phyloP scores from a whole-genome alignment of 2,329 filamentous ascomycete species.

The Fusarium austroafricanum region DNA sequence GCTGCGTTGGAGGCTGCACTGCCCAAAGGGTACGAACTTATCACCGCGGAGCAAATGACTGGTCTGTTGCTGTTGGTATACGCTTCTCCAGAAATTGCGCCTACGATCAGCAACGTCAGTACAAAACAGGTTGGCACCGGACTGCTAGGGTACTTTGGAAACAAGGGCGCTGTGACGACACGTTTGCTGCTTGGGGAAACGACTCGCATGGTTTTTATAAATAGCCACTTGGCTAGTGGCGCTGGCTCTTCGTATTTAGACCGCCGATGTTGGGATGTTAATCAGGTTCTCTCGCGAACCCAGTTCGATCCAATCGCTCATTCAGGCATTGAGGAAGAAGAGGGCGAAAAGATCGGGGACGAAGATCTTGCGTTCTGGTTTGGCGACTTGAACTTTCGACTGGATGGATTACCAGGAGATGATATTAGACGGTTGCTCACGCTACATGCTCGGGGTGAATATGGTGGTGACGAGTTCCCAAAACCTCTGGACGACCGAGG shows the following conservation, averaged over 20 bases:
- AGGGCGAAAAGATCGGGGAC: constrained; percentile 79
- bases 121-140: constrained; percentile 89
- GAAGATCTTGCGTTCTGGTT: constrained; percentile 98
- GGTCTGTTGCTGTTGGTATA: constrained; percentile 88
- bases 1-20: constrained; percentile 77
- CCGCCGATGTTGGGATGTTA: constrained; percentile 88
- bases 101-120: constrained; percentile 83
- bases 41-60: constrained; percentile 86
- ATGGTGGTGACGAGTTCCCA: constrained; percentile 65
- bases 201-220: constrained; percentile 88
- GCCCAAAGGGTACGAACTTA: constrained; percentile 79
- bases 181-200: constrained; percentile 89
- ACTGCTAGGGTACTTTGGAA: constrained; percentile 91
- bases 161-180: constrained; percentile 90
- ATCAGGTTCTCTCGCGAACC: constrained; percentile 79
- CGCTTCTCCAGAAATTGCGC: constrained; percentile 79
- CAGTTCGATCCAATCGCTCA: constrained; percentile 80
- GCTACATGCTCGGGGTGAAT: constrained; percentile 84
- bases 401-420: constrained; percentile 88
- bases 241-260: constrained; percentile 81
- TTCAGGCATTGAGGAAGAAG: constrained; percentile 72
- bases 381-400: constrained; percentile 93
- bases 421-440: constrained; percentile 88
- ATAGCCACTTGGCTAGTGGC: constrained; percentile 91
- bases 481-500: constrained; percentile 59